phyloP scores from a whole-genome alignment of 345 rosid genomes.

The Gynandropsis gynandra region DNA sequence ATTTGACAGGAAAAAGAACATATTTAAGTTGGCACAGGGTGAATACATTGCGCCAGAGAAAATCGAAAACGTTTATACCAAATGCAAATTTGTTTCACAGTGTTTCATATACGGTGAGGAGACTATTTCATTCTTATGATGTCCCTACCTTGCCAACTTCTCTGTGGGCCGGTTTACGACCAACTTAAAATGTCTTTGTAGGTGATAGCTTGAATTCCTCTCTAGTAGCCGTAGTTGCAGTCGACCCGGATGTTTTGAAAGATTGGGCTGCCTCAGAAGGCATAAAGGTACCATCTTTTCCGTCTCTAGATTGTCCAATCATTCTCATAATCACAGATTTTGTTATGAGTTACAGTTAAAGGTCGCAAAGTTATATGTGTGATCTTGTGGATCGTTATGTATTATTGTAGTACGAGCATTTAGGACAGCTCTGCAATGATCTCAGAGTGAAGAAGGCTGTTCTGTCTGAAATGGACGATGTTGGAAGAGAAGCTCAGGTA shows the following conservation, averaged over 20 bases:
- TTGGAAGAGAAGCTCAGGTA: constrained; percentile 72
- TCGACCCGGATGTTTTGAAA: constrained; percentile 66
- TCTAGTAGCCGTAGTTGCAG: constrained; percentile 67
- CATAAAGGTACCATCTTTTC: constrained; percentile 41
- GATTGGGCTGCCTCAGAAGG: constrained; percentile 73
- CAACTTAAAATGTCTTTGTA: constrained; percentile 24
- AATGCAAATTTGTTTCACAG: constrained; percentile 69
- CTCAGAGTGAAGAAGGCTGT: constrained; percentile 53
- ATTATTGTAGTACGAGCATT: constrained; percentile 46
- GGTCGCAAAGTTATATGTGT: not conserved
- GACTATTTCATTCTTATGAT: not conserved
- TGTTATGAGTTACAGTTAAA: not conserved
- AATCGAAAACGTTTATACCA: constrained; percentile 85
- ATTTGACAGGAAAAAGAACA: constrained; percentile 57
- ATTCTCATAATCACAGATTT: not conserved
- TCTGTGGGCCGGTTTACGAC: constrained; percentile 16
- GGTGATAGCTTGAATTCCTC: constrained; percentile 85
- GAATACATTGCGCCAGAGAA: constrained; percentile 98
- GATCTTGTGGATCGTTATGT: constrained; percentile 4
- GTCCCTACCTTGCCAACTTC: constrained; percentile 2
- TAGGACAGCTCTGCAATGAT: constrained; percentile 59
- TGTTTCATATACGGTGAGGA: constrained; percentile 74
- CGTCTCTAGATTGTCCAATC: not conserved
- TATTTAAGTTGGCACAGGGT: constrained; percentile 95
- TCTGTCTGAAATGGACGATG: constrained; percentile 64